Evolutionary conservation across 345 rosid species (phyloP).

Genomic region (Linum trigynum): DNA sequence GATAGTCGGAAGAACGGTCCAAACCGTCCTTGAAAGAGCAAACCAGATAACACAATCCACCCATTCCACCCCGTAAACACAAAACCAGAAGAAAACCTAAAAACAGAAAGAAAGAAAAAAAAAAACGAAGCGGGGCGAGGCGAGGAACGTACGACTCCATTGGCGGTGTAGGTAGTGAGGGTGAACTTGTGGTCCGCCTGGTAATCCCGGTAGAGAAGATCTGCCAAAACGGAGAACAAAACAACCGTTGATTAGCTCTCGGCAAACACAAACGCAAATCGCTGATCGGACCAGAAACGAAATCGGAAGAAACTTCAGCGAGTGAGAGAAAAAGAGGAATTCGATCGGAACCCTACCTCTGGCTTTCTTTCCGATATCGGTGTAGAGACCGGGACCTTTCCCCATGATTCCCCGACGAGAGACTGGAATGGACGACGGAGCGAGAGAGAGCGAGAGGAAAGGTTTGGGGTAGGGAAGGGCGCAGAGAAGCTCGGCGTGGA

Average conservation of each 20-base stretch:
- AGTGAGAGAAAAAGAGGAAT: background rate
- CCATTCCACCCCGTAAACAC: background rate
- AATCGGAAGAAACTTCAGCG: background rate
- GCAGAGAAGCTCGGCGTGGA: too few species aligned
- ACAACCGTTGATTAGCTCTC: background rate
- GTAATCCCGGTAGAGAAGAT: constrained; percentile 64
- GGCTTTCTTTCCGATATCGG: constrained; percentile 66
- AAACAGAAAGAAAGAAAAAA: constrained; percentile 4
- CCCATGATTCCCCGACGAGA: constrained; percentile 27
- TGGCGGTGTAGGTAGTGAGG: constrained; percentile 40
- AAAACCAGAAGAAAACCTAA: background rate
- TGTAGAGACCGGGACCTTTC: constrained; percentile 61
- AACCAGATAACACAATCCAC: background rate
- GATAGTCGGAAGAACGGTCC: background rate
- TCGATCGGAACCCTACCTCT: constrained; percentile 33
- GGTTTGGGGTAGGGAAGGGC: too few species aligned
- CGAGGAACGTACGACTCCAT: constrained; percentile 43
- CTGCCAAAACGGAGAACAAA: constrained; percentile 33
- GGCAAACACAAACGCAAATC: background rate
- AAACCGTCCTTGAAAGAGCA: too few species aligned
- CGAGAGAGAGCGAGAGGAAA: background rate
- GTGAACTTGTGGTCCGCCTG: constrained; percentile 68
- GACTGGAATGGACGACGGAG: background rate
- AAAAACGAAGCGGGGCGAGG: too few species aligned
- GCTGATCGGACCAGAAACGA: background rate